A percentile compares a stretch with the other conserved stretches of the same genome.
Evolutionary conservation across 1,284 basidiomycete genomes (phyloP).

Genomic region (Pseudozyma pruni): DNA sequence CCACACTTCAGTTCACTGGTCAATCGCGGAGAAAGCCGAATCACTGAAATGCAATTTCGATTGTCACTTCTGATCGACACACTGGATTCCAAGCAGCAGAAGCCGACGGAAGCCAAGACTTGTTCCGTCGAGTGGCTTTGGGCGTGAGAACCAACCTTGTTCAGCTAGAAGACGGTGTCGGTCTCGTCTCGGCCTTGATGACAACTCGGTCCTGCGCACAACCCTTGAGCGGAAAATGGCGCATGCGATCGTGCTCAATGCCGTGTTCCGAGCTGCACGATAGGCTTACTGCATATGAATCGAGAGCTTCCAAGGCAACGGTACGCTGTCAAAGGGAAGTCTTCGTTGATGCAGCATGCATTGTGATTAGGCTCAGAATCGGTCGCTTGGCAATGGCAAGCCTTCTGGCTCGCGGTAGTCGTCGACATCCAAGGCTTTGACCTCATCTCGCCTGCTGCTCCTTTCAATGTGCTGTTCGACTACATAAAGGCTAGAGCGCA

Average conservation of each 20-base stretch:
- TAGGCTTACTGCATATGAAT: too few relatives aligned
- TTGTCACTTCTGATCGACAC: background rate
- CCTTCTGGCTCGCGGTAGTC: background rate
- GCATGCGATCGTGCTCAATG: background rate
- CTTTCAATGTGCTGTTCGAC: too few relatives aligned
- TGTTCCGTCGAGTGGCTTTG: conserved; percentile 8
- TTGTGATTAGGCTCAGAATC: conserved; percentile 31
- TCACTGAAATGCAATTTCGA: too few relatives aligned
- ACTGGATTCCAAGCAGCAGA: too few relatives aligned
- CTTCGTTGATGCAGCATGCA: too few relatives aligned
- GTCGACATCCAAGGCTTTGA: too few relatives aligned
- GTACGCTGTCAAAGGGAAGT: conserved; percentile 1
- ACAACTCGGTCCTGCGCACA: too few relatives aligned
- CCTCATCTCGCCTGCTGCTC: too few relatives aligned
- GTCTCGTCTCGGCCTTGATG: conserved; percentile 5
- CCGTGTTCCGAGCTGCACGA: background rate
- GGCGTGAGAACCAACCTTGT: too few relatives aligned
- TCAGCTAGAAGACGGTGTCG: background rate
- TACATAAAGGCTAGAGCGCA: too few relatives aligned
- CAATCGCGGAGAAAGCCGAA: conserved; percentile 5
- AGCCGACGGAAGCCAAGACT: conserved; percentile 21
- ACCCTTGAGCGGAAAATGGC: background rate
- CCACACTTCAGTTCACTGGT: background rate
- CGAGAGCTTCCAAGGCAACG: conserved; percentile 10
- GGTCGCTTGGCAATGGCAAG: conserved; percentile 2